Base-by-base conservation (phyloP, 2,329 filamentous ascomycete genomes). In the Alternaria metachromatica region DNA sequence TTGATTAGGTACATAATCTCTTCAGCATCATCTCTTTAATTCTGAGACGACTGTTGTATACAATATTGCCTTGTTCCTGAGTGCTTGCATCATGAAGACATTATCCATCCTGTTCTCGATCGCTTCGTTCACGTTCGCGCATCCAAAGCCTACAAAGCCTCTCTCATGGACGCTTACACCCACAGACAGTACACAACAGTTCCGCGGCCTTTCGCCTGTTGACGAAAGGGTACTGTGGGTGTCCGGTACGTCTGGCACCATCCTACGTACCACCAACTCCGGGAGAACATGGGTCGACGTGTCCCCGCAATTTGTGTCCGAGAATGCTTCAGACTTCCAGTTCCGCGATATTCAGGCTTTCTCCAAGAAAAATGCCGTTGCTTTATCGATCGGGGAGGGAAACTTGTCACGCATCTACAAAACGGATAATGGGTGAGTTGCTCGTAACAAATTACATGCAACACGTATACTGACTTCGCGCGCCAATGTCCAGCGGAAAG, bases 341-440 rank as follows among this genome's bases (percentile, higher is more conserved):
- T 77, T 77, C 50, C 70, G 73, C 30, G 74, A 76, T 46, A 71
- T 77, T 12, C 69, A 75, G 30, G 74, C 74, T 8, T 77, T 69
- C 58, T 72, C 70, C 9, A 58, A 50, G 0, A 59, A 67, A 15
- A 33, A 26, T 1, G 73, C 74, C 5, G 68, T 74, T 10, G 58
- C 72, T 1, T 55, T 77, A 1, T 72, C 71, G 2, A 75, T 75
- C 18, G 74, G 73, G n/a, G 60, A 69, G n/a, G 74, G 72, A 0
- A 71, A 71, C 44, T 63, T 65, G 7, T 74, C 71, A 4, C 68
- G 73, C 13, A 71, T 77, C 12, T 75, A 74, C 54, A 54, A 45
- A 2, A 77, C 74, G 4, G 20, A 15, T 0, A 58, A 77, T 50
- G 72, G 37, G 37, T 41, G 37, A 41, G 37, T 41, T 41, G 37